phyloP scores from a whole-genome alignment of 2,329 filamentous ascomycete species.

The Fusarium sp. region DNA sequence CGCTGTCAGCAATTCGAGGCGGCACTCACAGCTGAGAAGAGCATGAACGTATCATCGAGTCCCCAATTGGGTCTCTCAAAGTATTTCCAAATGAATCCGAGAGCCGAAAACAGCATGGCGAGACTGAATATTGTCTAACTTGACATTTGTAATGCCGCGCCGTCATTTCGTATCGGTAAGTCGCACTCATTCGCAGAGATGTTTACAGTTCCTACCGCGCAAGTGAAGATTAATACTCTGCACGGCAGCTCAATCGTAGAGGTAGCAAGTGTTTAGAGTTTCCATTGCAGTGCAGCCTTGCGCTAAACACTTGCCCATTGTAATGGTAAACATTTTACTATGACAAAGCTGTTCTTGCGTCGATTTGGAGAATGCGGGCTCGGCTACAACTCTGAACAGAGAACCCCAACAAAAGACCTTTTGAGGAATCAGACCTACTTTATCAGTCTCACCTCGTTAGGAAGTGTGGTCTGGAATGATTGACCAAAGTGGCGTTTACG shows the following conservation, averaged over 20 bases:
- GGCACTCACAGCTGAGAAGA: background rate
- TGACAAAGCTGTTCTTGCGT: background rate
- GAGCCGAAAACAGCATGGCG: accelerated
- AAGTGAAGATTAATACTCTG: background rate
- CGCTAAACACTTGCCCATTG: background rate
- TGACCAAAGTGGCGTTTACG: too few relatives aligned
- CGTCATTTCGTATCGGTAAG: background rate
- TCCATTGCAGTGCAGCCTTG: background rate
- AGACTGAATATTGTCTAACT: background rate
- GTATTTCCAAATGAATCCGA: background rate
- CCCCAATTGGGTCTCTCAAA: background rate
- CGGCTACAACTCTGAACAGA: background rate
- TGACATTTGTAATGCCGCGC: background rate
- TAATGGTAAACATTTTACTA: background rate
- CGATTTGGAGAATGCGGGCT: background rate
- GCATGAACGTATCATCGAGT: background rate
- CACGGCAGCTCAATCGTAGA: background rate
- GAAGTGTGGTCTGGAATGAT: too few relatives aligned
- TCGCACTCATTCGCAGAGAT: background rate
- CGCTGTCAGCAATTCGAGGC: accelerated
- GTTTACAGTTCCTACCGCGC: background rate
- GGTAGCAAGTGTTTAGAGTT: background rate
- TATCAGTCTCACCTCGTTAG: too few relatives aligned
- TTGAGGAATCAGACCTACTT: too few relatives aligned
- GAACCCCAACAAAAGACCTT: too few relatives aligned